Conservation (phyloP, 2,329 filamentous ascomycete genomes). For the Pyrenophora teres region DNA sequence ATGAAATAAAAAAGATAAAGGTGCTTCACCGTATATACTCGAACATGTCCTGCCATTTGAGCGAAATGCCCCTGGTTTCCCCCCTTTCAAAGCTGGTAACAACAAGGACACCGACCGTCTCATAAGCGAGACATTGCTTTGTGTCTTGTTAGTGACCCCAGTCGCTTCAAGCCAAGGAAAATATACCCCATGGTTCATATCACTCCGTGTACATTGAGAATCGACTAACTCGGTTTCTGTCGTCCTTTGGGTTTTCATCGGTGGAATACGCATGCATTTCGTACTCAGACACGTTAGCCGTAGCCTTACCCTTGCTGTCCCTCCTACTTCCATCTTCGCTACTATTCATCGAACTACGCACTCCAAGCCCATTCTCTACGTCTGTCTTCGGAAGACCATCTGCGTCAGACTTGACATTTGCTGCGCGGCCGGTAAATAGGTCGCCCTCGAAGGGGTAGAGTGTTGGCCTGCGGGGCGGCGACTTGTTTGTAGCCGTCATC, state of each 20-base stretch:
- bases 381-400: not conserved
- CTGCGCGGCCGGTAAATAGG: conserved; percentile 18
- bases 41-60: no score
- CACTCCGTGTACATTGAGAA: no score
- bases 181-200: no score
- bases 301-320: not conserved
- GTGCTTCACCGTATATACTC: no score
- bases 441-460: conserved; percentile 39
- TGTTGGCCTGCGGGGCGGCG: conserved; percentile 37
- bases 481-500: conserved; percentile 44
- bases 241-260: not conserved
- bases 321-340: not conserved
- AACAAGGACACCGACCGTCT: no score
- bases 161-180: no score
- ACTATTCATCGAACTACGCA: not conserved
- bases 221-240: not conserved
- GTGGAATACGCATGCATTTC: not conserved
- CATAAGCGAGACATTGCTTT: no score
- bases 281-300: not conserved
- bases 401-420: conserved; percentile 3
- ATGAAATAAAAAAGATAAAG: no score
- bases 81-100: no score
- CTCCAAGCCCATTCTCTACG: not conserved
- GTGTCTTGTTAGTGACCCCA: no score
- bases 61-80: no score